Conservation (phyloP, 2,329 filamentous ascomycete genomes). For the Apiospora koreana region DNA sequence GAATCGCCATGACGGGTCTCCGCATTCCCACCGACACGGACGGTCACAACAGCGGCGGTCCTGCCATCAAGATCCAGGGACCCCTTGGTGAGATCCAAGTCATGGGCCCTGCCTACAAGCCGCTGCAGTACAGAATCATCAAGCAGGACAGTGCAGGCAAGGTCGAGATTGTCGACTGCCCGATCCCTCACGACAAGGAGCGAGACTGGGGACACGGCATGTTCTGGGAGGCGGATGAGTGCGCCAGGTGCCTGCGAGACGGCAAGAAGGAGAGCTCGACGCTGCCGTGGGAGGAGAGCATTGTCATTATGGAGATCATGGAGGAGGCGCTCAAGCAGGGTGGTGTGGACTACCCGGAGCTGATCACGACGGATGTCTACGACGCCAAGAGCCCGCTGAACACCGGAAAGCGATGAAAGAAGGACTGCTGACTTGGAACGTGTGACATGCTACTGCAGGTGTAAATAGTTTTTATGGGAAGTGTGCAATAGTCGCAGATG, state of each 20-base stretch:
- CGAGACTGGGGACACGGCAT: slow-evolving; percentile 72
- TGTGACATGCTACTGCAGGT: slow-evolving; percentile 1
- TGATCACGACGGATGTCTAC: slow-evolving; percentile 59
- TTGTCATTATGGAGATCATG: slow-evolving; percentile 80
- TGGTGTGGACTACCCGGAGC: slow-evolving; percentile 53
- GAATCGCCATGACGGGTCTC: slow-evolving; percentile 69
- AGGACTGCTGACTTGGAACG: too few species aligned
- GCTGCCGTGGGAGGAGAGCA: slow-evolving; percentile 73
- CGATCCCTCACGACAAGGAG: slow-evolving; percentile 52
- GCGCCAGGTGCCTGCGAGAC: slow-evolving; percentile 72
- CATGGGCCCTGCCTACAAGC: slow-evolving; percentile 69
- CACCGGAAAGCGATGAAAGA: slow-evolving; percentile 40
- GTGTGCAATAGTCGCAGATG: background rate
- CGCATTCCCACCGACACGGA: slow-evolving; percentile 64
- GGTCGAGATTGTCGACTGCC: slow-evolving; percentile 53
- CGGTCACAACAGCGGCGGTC: slow-evolving; percentile 57
- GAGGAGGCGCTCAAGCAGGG: slow-evolving; percentile 56
- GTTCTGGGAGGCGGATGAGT: slow-evolving; percentile 88
- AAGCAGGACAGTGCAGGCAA: slow-evolving; percentile 48
- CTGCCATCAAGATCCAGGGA: slow-evolving; percentile 79
- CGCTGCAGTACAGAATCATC: slow-evolving; percentile 66
- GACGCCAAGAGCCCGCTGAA: slow-evolving; percentile 64
- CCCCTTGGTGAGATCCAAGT: slow-evolving; percentile 82
- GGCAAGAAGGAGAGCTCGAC: slow-evolving; percentile 74
- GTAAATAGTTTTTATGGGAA: background rate